A percentile compares a stretch with the other conserved stretches of the same genome.
phyloP scores from a whole-genome alignment of 2,329 filamentous ascomycete genomes.

The Alternaria sp. region DNA sequence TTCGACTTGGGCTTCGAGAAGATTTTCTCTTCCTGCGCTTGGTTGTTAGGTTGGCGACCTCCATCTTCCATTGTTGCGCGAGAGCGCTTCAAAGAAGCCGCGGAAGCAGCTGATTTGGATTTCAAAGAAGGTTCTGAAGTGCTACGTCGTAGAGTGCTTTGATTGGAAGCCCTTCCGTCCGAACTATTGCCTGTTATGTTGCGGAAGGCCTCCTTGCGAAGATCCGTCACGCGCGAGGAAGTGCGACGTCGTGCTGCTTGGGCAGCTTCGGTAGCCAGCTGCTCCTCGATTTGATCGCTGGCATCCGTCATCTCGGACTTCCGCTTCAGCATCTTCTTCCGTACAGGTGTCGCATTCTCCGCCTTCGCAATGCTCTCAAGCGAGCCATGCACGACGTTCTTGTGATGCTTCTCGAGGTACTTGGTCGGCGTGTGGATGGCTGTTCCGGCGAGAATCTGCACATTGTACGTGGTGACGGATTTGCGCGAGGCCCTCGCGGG shows the following conservation, averaged over 20 bases:
- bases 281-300: slow-evolving; percentile 40
- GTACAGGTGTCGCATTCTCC: slow-evolving; percentile 25
- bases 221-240: slow-evolving; percentile 43
- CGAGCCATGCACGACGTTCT: slow-evolving; percentile 46
- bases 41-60: slow-evolving; percentile 22
- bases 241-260: slow-evolving; percentile 46
- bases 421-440: slow-evolving; percentile 64
- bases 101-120: slow-evolving; percentile 19
- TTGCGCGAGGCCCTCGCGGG: slow-evolving; percentile 62
- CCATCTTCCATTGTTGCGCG: slow-evolving; percentile 31
- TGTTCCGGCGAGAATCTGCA: slow-evolving; percentile 69
- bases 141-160: slow-evolving; percentile 38
- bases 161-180: slow-evolving; percentile 47
- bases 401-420: slow-evolving; percentile 50
- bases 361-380: slow-evolving; percentile 27
- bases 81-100: slow-evolving; percentile 33
- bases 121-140: slow-evolving; percentile 36
- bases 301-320: slow-evolving; percentile 22
- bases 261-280: slow-evolving; percentile 43
- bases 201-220: slow-evolving; percentile 44
- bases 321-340: slow-evolving; percentile 27
- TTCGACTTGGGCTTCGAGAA: slow-evolving; percentile 62
- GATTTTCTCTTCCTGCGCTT: slow-evolving; percentile 27
- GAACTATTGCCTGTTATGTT: slow-evolving; percentile 48
- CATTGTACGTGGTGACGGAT: slow-evolving; percentile 71